These are phyloP conservation scores for Mortierella alpina DNA, from an alignment of 192 early-diverging fungal species.

Conservation along the genomic window DNA sequence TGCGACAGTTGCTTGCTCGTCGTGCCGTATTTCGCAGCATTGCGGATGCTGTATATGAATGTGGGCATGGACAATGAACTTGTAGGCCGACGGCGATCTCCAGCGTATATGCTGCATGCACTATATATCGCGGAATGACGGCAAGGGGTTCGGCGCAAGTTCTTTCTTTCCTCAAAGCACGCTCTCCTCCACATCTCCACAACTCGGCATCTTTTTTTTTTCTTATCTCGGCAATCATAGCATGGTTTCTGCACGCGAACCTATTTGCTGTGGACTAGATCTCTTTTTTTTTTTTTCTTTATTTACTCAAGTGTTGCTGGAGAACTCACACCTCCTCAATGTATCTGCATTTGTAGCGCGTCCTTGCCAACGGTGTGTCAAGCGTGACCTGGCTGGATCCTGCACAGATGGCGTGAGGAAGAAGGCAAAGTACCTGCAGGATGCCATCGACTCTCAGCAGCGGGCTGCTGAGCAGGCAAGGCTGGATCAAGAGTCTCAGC, in stretches of 20 bases:
- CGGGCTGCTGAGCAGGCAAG: constrained; percentile 44
- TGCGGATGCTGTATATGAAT: not conserved
- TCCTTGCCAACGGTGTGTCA: constrained; percentile 90
- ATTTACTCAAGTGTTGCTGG: not conserved
- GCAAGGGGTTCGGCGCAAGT: not conserved
- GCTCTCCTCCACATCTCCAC: not conserved
- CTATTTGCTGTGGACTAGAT: too few relatives aligned
- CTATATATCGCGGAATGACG: too few relatives aligned
- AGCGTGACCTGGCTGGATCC: constrained; percentile 76
- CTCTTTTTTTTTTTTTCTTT: not conserved
- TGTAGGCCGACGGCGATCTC: not conserved
- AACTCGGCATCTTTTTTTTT: not conserved
- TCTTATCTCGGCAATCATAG: not conserved
- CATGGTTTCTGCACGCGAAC: too few relatives aligned
- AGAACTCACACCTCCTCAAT: not conserved
- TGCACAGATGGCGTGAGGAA: constrained; percentile 91
- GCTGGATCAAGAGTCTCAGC: constrained; percentile 14
- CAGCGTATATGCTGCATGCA: not conserved
- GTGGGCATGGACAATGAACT: not conserved
- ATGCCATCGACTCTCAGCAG: constrained; percentile 59
- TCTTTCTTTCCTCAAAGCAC: not conserved
- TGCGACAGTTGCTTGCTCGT: not conserved
- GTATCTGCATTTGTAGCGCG: constrained; percentile 61
- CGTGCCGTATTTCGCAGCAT: not conserved
- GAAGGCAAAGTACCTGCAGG: constrained; percentile 91